Evolutionary conservation across 1,284 basidiomycete genomes (phyloP).

Genomic region (Ceratobasidium sp.): DNA sequence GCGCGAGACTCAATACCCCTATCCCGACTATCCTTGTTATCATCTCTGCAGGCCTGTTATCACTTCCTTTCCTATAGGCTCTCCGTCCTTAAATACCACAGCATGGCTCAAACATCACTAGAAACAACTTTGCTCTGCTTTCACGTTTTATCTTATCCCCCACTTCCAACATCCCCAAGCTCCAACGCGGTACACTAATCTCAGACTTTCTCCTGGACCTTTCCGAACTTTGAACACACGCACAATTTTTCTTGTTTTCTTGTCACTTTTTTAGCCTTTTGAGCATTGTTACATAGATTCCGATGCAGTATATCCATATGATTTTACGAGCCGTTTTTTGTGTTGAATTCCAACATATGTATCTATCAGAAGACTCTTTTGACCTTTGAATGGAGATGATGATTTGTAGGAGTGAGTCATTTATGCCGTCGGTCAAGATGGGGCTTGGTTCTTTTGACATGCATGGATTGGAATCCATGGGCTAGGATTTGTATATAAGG

Average conservation of each 20-base stretch:
- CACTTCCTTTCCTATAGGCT: slow-evolving; percentile 28
- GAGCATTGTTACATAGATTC: slow-evolving; percentile 8
- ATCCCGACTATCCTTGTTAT: slow-evolving; percentile 4
- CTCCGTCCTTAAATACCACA: background rate
- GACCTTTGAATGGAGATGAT: slow-evolving; percentile 3
- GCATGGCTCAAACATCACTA: slow-evolving; percentile 1
- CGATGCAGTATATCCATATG: slow-evolving; percentile 36
- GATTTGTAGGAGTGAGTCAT: slow-evolving; percentile 6
- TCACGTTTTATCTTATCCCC: slow-evolving; percentile 30
- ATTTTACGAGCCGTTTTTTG: background rate
- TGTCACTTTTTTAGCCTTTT: background rate
- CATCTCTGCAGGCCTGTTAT: slow-evolving; percentile 6
- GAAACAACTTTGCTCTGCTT: background rate
- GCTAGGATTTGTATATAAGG: background rate
- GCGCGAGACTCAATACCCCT: slow-evolving; percentile 24
- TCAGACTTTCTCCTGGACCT: too few species aligned
- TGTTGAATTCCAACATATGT: background rate
- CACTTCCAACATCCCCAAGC: background rate
- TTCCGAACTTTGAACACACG: too few species aligned
- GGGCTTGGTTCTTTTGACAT: slow-evolving; percentile 16
- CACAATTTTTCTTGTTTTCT: background rate
- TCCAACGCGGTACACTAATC: too few species aligned
- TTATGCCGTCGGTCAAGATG: slow-evolving; percentile 33
- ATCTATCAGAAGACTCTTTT: slow-evolving; percentile 37
- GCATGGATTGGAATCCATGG: slow-evolving; percentile 22